These are phyloP conservation scores for Plantago ovata DNA, from an alignment of 257 asterid species.

Conservation along the genomic window DNA sequence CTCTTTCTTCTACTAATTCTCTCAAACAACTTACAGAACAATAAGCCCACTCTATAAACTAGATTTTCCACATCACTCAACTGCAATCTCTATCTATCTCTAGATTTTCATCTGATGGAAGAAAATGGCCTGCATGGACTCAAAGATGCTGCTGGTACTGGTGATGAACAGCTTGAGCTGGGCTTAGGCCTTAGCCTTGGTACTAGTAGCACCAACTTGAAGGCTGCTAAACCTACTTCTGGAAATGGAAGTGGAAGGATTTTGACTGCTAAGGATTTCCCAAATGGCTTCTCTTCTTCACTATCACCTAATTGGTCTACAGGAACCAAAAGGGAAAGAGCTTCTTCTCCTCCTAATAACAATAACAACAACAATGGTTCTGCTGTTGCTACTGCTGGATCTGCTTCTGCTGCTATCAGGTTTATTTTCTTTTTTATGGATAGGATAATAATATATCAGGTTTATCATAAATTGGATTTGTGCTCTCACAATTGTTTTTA, in stretches of 20 bases:
- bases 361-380: slow-evolving; percentile 9
- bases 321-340: slow-evolving; percentile 45
- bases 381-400: slow-evolving; percentile 18
- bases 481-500: not conserved
- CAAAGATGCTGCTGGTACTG: slow-evolving; percentile 39
- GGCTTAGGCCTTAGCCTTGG: slow-evolving; percentile 70
- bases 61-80: no score
- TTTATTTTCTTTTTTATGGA: slow-evolving; percentile 13
- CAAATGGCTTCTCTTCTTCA: slow-evolving; percentile 39
- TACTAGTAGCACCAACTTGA: slow-evolving; percentile 20
- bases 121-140: slow-evolving; percentile 5
- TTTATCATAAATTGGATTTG: not conserved
- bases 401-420: slow-evolving; percentile 59
- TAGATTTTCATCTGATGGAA: slow-evolving; percentile 1
- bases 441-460: not conserved
- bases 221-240: slow-evolving; percentile 18
- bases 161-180: no score
- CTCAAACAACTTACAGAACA: no score
- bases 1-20: not conserved
- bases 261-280: slow-evolving; percentile 79
- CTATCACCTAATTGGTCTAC: slow-evolving; percentile 16
- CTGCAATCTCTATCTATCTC: no score
- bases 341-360: slow-evolving; percentile 35
- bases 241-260: slow-evolving; percentile 61
- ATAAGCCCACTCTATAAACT: no score